A percentile compares a stretch with the other conserved stretches of the same genome.
These are phyloP conservation scores for Pisolithus albus DNA, from an alignment of 768 basidiomycete species.

Conservation along the genomic window DNA sequence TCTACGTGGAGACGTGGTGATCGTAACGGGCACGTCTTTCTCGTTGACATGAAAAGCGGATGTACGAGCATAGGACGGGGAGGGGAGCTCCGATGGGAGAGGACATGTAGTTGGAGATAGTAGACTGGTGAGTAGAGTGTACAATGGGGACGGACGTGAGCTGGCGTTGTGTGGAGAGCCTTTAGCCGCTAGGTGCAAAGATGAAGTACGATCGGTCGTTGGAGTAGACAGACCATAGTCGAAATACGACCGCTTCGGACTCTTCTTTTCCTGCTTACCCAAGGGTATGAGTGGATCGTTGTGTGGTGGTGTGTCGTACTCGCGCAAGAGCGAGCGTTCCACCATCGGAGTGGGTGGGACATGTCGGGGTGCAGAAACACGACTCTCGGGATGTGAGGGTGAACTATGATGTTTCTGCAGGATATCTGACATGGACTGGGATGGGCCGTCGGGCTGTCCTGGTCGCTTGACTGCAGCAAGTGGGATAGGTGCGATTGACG, in stretches of 20 bases:
- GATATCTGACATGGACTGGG: not conserved
- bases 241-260: slow-evolving; percentile 14
- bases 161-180: not conserved
- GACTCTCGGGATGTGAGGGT: no score
- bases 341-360: no score
- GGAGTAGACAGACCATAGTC: slow-evolving; percentile 12
- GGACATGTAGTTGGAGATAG: slow-evolving; percentile 6
- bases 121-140: not conserved
- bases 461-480: not conserved
- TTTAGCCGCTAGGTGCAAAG: slow-evolving; percentile 5
- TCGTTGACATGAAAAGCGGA: not conserved
- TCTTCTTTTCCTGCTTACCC: slow-evolving; percentile 12
- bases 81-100: slow-evolving; percentile 16
- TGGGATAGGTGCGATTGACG: slow-evolving; percentile 1
- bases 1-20: slow-evolving; percentile 5
- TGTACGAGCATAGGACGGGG: slow-evolving; percentile 9
- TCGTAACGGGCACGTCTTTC: slow-evolving; percentile 3
- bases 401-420: not conserved
- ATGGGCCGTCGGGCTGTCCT: not conserved
- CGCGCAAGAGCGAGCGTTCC: no score
- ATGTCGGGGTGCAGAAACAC: no score
- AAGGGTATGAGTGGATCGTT: not conserved
- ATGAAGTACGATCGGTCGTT: not conserved
- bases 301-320: not conserved
- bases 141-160: not conserved